These are phyloP conservation scores for Digitaria exilis DNA, from an alignment of 202 grass and related monocot species.

Conservation along the genomic window DNA sequence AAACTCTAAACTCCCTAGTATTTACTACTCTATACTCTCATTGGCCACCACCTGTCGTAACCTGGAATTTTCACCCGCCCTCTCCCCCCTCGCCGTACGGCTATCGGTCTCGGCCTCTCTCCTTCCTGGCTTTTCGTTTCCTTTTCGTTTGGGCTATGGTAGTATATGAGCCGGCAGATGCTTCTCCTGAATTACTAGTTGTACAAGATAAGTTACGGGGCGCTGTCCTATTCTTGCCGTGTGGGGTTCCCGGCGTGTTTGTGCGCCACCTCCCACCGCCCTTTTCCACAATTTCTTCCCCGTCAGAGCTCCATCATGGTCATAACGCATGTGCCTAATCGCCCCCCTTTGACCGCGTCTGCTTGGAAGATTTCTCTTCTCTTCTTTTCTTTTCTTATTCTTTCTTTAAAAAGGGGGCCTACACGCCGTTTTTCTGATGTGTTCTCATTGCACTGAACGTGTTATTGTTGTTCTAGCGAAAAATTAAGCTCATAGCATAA, in stretches of 20 bases:
- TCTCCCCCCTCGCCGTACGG: not conserved
- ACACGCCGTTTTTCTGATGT: conserved; percentile 2
- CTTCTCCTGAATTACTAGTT: not conserved
- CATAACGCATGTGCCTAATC: conserved; percentile 49
- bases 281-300: conserved; percentile 33
- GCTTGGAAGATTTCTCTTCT: not conserved
- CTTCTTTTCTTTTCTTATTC: not conserved
- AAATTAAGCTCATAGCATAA: not conserved
- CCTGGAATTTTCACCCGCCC: not conserved
- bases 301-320: conserved; percentile 23
- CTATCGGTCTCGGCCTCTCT: not conserved
- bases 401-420: not conserved
- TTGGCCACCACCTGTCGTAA: not conserved
- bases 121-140: not conserved
- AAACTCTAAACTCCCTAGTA: conserved; percentile 3
- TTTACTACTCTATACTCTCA: not conserved
- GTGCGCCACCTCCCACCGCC: conserved; percentile 31
- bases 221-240: conserved; percentile 34
- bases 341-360: conserved; percentile 45
- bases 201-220: conserved; percentile 1
- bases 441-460: not conserved
- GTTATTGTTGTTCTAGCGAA: not conserved
- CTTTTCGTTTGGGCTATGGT: not conserved
- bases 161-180: not conserved
- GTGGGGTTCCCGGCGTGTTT: conserved; percentile 30